Percentiles rank a stretch among this genome's conserved stretches.
Evolutionary conservation across 257 asterid genomes (phyloP).

Genomic region (Phtheirospermum japonicum): DNA sequence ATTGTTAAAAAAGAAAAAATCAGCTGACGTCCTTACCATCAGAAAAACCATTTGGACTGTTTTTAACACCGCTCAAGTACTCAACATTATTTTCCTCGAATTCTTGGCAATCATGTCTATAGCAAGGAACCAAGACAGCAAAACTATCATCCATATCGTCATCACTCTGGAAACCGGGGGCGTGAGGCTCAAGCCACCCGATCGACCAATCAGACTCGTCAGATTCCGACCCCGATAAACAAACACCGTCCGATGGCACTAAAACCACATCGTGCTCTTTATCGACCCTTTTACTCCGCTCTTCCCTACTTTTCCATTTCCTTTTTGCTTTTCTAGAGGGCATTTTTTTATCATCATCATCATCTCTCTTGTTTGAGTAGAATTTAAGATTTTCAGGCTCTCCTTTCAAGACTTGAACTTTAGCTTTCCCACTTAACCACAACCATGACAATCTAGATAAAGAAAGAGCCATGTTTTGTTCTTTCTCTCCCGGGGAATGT

Average conservation of each 20-base stretch:
- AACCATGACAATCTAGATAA: conserved; percentile 70
- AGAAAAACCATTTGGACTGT: conserved; percentile 50
- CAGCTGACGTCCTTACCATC: conserved; percentile 46
- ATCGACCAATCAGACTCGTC: conserved; percentile 98
- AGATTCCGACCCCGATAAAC: conserved; percentile 88
- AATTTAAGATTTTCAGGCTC: conserved; percentile 58
- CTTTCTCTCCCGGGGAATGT: neutral
- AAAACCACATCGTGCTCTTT: conserved; percentile 74
- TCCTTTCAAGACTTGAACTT: conserved; percentile 62
- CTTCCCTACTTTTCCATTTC: conserved; percentile 88
- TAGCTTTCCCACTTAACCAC: conserved; percentile 74
- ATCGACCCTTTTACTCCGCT: conserved; percentile 62
- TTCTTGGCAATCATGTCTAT: conserved; percentile 52
- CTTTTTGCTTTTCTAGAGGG: conserved; percentile 55
- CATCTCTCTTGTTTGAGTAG: conserved; percentile 45
- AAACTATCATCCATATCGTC: conserved; percentile 72
- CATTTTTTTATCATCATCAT: conserved; percentile 30
- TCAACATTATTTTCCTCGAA: conserved; percentile 39
- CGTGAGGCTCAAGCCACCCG: conserved; percentile 97
- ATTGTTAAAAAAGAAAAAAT: neutral
- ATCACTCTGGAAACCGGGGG: conserved; percentile 76
- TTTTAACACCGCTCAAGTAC: conserved; percentile 50
- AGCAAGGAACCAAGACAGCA: conserved; percentile 96
- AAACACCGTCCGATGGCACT: conserved; percentile 92
- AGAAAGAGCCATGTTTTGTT: conserved; percentile 46